Base-by-base conservation (phyloP, 2,329 filamentous ascomycete species). In the Camillea tinctor region DNA sequence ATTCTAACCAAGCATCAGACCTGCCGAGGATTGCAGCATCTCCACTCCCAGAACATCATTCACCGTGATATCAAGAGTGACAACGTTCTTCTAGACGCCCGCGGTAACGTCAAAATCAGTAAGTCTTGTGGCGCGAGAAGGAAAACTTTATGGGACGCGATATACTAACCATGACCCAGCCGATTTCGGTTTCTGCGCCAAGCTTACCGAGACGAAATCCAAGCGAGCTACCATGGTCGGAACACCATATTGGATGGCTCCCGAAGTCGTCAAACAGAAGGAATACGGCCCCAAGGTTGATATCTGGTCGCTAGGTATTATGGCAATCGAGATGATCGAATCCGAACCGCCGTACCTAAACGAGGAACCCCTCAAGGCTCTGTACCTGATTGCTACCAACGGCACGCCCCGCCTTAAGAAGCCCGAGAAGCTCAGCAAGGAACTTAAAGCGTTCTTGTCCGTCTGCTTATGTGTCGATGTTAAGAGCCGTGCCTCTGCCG, bases 251-350 rank as follows among this genome's bases (percentile, higher is more conserved):
- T 99, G 95, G 95, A 99, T 99, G 95, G 95, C 95, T 8, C 95
- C 95, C 44, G 95, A 99, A 77, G 95, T 99, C 51, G 95, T 99
- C 74, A 98, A 98, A 81, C 95, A 98, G 76, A 98, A 98, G 81
- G 94, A 97, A 77, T 99, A 99, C 72, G 95, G 94, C 48, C 91
- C 91, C 73, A 98, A 98, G 82, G 95, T 98, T 64, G 95, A 99
- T 73, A 97, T 98, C 73, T 99, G 95, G 95, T 97, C 93, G 26
- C 81, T 99, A 63, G 95, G 95, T 72, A 99, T 99, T 79, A 99
- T 98, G 95, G 94, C 95, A 22, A 98, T 99, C 72, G 95, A 99
- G 78, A 97, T 99, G 95, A 98, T 98, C 72, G 95, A 99, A 75
- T 96, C 92, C 19, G 95, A 99, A 76, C 95, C 95, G 5, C 95